Base-by-base conservation (phyloP, 2,329 filamentous ascomycete genomes). In the Fusarium musae region DNA sequence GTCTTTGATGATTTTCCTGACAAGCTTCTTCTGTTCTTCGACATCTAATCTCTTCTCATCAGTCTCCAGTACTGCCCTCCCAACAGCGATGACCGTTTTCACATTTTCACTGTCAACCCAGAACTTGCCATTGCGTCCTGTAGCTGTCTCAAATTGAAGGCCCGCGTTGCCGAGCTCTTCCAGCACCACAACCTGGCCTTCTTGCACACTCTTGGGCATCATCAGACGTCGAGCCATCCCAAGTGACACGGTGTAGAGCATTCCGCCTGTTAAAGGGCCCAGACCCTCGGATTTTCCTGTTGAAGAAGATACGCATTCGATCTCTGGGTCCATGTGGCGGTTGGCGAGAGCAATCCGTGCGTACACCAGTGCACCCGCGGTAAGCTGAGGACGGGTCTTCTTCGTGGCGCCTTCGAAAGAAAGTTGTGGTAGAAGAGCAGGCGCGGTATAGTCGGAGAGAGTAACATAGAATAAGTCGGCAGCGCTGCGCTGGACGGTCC, bases 351-450 rank as follows among this genome's bases (percentile, higher is more conserved):
- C 86, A 47, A 99, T 90, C 70, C 96, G 93, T 42, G 95, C 96
- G 84, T 98, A 98, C 40, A 98, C 94, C 34, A 98, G 85, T 59
- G 94, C 91, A 42, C 94, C 94, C 19, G 90, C 79, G 34, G 87
- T 85, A 47, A 98, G 88, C 72, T 93, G 88, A 1, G 96, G 96
- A 3, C 95, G 89, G 6, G 94, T 97, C 84, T 98, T 98, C 82
- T 95, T 96, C 49, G 93, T 94, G 23, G 95, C 96, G 72, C 91
- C 91, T 83, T 98, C 96, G 81, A 99, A 99, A n/a, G 95, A 90
- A 26, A 98, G 88, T 75, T 97, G 93, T 0, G 93, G 94, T 2
- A 98, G 90, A 23, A 93, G 85, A 2, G 93, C 94, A 65, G 88
- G 83, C 5, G 87, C 79, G 8, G 88, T 88, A 79, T 91, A 88